Conservation (phyloP, 441 rosid genomes). For the Populus hybrid region DNA sequence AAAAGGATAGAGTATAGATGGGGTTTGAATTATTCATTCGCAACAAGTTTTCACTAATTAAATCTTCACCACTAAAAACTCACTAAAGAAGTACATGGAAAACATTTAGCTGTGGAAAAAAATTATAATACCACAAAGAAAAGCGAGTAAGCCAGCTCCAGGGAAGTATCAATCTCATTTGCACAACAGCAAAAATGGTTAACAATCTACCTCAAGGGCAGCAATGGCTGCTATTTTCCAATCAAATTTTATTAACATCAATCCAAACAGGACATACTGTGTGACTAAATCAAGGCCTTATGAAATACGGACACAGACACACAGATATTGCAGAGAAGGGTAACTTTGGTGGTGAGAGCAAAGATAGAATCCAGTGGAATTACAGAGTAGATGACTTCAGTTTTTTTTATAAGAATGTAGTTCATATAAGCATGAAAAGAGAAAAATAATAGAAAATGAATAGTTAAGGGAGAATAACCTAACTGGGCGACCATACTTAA, state of each 20-base stretch:
- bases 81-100: not conserved
- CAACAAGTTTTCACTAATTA: not conserved
- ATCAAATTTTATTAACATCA: not conserved
- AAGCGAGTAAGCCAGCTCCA: not conserved
- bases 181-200: not conserved
- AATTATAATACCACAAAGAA: not conserved
- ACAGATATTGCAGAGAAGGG: not conserved
- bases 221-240: not conserved
- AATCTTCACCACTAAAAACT: not conserved
- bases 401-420: not conserved
- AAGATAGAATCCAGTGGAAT: not conserved
- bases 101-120: not conserved
- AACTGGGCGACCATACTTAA: constrained; percentile 74
- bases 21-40: not conserved
- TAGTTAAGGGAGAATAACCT: constrained; percentile 46
- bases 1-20: not conserved
- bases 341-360: not conserved
- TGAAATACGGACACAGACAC: not conserved
- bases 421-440: not conserved
- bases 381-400: not conserved
- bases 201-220: not conserved
- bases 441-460: not conserved
- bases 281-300: not conserved
- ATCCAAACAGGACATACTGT: not conserved
- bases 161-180: not conserved